Conservation (phyloP, 441 rosid genomes). For the Syzygium malaccense region DNA sequence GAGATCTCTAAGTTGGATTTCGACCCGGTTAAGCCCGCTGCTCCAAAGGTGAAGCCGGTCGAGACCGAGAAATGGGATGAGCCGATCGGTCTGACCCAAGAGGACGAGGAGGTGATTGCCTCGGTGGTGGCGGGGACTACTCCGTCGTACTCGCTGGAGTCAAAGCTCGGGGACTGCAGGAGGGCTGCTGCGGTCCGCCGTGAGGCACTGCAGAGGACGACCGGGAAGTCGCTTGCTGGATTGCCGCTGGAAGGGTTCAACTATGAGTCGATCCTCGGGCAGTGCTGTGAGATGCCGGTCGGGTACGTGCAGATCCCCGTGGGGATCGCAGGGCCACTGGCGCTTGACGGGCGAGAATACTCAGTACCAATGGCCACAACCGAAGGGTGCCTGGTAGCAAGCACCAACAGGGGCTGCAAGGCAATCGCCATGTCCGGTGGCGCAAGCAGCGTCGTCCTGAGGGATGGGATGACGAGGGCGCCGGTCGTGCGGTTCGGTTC, state of each 20-base stretch:
- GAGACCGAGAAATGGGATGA: background rate
- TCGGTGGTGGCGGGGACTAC: background rate
- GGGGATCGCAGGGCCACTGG: conserved; percentile 1
- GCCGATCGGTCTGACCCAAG: background rate
- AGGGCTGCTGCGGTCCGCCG: background rate
- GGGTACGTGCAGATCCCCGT: conserved; percentile 1
- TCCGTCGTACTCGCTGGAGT: background rate
- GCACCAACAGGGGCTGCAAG: conserved; percentile 2
- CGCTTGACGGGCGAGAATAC: background rate
- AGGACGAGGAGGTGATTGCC: background rate
- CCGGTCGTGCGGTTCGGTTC: background rate
- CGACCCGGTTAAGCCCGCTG: background rate
- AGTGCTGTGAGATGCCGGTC: conserved; percentile 3
- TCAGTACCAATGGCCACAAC: background rate
- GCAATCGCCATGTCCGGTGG: background rate
- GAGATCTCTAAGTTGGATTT: background rate
- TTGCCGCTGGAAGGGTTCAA: background rate
- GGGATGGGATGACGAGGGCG: background rate
- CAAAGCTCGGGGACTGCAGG: background rate
- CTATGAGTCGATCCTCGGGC: background rate
- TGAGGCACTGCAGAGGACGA: background rate
- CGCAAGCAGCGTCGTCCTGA: background rate
- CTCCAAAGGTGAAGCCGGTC: background rate
- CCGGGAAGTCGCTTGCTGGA: background rate
- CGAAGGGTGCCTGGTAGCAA: background rate